phyloP scores from a whole-genome alignment of 768 basidiomycete species.

The Russula abietina region DNA sequence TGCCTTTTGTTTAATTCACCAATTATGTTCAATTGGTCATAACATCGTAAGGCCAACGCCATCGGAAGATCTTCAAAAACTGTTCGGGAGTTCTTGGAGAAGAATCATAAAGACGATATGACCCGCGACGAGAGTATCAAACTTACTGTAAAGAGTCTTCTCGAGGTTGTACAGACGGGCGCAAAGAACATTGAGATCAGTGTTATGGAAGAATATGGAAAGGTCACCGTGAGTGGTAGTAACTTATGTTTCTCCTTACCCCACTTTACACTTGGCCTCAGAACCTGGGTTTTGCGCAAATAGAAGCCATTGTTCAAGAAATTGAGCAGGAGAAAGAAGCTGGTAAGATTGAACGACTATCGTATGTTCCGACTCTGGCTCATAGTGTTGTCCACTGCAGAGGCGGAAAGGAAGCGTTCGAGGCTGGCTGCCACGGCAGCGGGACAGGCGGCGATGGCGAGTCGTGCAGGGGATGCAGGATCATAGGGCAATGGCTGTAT shows the following conservation, averaged over 20 bases:
- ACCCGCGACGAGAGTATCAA: conserved; percentile 87
- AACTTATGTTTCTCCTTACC: not conserved
- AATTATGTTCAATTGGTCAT: not conserved
- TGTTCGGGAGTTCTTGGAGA: conserved; percentile 96
- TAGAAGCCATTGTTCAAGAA: conserved; percentile 84
- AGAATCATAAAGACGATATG: conserved; percentile 92
- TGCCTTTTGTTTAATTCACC: not conserved
- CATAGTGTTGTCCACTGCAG: conserved; percentile 36
- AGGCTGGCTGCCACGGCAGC: conserved; percentile 88
- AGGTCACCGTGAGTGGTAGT: conserved; percentile 68
- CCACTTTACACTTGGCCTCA: conserved; percentile 30
- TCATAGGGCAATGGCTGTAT: conserved; percentile 29
- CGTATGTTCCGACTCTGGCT: not conserved
- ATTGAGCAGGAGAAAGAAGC: conserved; percentile 98
- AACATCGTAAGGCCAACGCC: conserved; percentile 73
- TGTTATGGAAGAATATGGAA: conserved; percentile 93
- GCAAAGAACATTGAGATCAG: conserved; percentile 99
- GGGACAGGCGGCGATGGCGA: conserved; percentile 81
- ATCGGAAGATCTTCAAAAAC: conserved; percentile 98
- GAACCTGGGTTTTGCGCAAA: conserved; percentile 83
- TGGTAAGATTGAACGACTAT: conserved; percentile 41
- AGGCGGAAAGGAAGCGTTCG: conserved; percentile 92
- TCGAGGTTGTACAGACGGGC: conserved; percentile 99
- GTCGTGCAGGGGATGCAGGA: conserved; percentile 42
- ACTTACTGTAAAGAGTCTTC: conserved; percentile 87